Evolutionary conservation across 1,139 yeast species (phyloP).

Genomic region (Candida albicans): DNA sequence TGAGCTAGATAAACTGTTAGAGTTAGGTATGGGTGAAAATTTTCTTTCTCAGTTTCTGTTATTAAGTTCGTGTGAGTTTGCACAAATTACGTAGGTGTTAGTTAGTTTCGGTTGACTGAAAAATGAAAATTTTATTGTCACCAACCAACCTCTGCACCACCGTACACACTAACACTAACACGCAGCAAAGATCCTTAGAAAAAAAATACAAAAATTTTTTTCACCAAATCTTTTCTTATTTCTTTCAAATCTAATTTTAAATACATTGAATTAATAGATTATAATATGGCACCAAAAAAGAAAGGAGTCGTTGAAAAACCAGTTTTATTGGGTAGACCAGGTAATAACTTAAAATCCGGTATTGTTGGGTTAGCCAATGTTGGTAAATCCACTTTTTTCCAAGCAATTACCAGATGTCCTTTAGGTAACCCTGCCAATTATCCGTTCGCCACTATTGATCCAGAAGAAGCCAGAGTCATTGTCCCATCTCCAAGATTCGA

Average conservation of each 20-base stretch:
- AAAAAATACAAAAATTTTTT: conserved; percentile 8
- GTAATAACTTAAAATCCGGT: conserved; percentile 94
- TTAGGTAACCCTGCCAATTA: conserved; percentile 98
- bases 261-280: conserved; percentile 7
- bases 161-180: not conserved
- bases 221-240: not conserved
- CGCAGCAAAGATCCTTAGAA: conserved; percentile 9
- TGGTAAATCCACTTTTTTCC: conserved; percentile 92
- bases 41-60: not conserved
- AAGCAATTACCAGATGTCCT: conserved; percentile 85
- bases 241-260: conserved; percentile 2
- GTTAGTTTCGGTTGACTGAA: too few species aligned
- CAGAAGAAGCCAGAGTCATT: conserved; percentile 96
- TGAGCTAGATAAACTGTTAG: too few species aligned
- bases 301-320: conserved; percentile 82
- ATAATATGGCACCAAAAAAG: conserved; percentile 89
- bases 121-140: not conserved
- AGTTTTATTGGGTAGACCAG: conserved; percentile 94
- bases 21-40: not conserved
- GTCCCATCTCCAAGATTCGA: conserved; percentile 94
- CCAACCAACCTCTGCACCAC: conserved; percentile 2
- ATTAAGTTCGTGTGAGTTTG: conserved; percentile 5
- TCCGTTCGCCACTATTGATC: conserved; percentile 98
- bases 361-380: conserved; percentile 97
- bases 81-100: not conserved